Conservation (phyloP, 2,329 filamentous ascomycete species). For the Microdochium nivale region DNA sequence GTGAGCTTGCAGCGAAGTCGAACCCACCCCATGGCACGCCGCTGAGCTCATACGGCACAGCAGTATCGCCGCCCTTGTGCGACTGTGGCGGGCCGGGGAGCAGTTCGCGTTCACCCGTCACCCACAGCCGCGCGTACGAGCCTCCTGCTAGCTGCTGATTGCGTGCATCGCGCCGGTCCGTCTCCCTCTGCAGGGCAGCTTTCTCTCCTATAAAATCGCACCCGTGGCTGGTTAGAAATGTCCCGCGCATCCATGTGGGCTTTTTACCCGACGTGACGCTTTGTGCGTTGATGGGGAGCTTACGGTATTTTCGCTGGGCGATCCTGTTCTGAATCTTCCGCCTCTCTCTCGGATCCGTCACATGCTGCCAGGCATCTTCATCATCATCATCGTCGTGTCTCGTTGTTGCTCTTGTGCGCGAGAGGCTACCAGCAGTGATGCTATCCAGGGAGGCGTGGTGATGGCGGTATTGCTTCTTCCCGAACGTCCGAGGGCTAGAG, state of each 20-base stretch:
- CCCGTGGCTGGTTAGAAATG: not conserved
- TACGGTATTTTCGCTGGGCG: not conserved
- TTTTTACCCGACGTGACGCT: not conserved
- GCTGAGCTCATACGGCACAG: not conserved
- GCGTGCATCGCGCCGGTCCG: not conserved
- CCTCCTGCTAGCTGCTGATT: not conserved
- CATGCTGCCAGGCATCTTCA: not conserved
- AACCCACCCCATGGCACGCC: not conserved
- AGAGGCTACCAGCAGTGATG: not conserved
- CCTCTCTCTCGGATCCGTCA: not conserved
- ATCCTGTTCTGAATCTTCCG: not conserved
- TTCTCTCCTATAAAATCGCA: not conserved
- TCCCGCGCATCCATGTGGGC: too few species aligned
- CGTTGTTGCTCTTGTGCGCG: too few species aligned
- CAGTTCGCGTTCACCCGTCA: not conserved
- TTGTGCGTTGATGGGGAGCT: not conserved
- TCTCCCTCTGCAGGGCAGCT: not conserved
- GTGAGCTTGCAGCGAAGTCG: not conserved
- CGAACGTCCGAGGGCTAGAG: not conserved
- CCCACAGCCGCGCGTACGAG: not conserved
- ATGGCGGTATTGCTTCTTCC: not conserved
- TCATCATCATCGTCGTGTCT: not conserved
- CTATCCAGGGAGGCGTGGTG: not conserved
- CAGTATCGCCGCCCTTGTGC: not conserved
- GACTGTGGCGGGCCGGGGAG: not conserved